Base-by-base conservation (phyloP, 1,139 yeast genomes). In the Saccharomyces hybrid region DNA sequence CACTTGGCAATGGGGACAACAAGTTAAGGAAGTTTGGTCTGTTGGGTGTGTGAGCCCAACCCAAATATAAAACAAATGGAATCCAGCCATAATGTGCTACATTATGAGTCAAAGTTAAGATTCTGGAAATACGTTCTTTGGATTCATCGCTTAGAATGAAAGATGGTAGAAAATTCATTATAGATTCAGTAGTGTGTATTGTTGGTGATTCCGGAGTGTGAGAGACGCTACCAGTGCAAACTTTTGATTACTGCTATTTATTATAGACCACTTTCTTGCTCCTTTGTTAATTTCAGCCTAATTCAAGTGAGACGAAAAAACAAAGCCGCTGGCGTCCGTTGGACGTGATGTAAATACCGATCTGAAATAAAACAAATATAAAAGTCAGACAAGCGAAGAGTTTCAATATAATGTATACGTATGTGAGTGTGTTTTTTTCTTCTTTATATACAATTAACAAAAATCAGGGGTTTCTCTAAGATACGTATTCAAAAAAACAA, bases 31-130 rank as follows among this genome's bases (percentile, higher is more conserved):
- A 76, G 61, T 84, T 83, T 61, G 98, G 98, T 74, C 86, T 88
- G 73, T 86, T 87, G 56, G 89, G 79, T 59, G 95, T 83, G 64
- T 88, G 83, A 58, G 88, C 78, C 96, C 96, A 91, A 47, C 97
- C 98, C 68, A 93, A 78, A 77, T 93, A 93, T 68, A 93, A 78
- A 61, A 93, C 86, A 69, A 93, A 87, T 57, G 99, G 99, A 66
- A 93, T 86, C 88, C 96, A 93, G 48, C 98, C 97, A 73, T 90
- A 93, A 75, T 93, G 98, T 57, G 93, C 88, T 67, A 88, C 80
- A 55, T 88, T 86, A 73, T 89, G 88, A 62, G 97, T 85, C 66
- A 89, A 79, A 65, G 88, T 95, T 65, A 90, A 76, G 60, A 90
- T 76, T 73, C 84, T 88, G 72, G 84, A 74, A 72, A 93, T 81